phyloP scores from a whole-genome alignment of 306 rosid genomes.

The Medicago arabica region DNA sequence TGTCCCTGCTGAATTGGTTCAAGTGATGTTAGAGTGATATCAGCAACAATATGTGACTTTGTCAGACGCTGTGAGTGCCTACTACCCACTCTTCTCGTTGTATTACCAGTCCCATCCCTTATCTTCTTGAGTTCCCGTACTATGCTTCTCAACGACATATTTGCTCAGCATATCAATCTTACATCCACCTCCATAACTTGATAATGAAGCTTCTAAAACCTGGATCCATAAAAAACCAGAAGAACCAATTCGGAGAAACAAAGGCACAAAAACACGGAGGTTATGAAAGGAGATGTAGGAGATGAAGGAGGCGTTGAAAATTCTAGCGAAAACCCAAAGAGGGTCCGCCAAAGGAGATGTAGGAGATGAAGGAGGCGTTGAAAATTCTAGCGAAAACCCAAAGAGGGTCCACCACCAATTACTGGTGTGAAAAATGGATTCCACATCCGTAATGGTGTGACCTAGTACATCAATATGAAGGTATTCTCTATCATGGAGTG shows the following conservation, averaged over 20 bases:
- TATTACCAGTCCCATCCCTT: slow-evolving; percentile 75
- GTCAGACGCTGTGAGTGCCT: slow-evolving; percentile 61
- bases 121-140: slow-evolving; percentile 72
- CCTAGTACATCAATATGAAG: too few species aligned
- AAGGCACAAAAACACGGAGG: background rate
- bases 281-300: background rate
- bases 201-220: background rate
- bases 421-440: too few species aligned
- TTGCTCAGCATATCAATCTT: slow-evolving; percentile 48
- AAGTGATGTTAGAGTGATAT: slow-evolving; percentile 44
- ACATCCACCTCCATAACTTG: slow-evolving; percentile 45
- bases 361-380: too few species aligned
- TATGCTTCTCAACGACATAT: slow-evolving; percentile 73
- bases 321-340: slow-evolving; percentile 1
- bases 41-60: slow-evolving; percentile 80
- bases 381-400: too few species aligned
- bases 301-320: slow-evolving; percentile 27
- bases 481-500: too few species aligned
- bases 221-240: too few species aligned
- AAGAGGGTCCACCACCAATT: too few species aligned
- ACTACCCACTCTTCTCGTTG: slow-evolving; percentile 61
- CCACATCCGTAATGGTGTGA: too few species aligned
- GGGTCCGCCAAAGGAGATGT: slow-evolving; percentile 41
- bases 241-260: too few species aligned
- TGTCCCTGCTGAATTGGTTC: slow-evolving; percentile 56